Evolutionary conservation across 345 rosid genomes (phyloP), one percentile per base, ranked within the genome.

Genomic region (Brassica juncea): DNA sequence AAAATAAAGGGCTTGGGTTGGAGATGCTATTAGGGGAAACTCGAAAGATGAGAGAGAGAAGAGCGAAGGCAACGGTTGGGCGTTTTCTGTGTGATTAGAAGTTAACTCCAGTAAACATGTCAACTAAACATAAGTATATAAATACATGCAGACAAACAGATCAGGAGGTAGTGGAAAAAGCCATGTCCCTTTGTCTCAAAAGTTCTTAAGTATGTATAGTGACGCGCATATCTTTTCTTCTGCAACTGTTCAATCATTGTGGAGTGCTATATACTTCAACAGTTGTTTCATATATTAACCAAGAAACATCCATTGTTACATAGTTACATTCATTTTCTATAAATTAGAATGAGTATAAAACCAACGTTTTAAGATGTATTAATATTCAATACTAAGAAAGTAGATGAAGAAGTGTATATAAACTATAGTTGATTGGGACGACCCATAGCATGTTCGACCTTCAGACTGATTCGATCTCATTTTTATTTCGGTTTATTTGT

Each of bases 221-320:
- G 57, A 49, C 57, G 19, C 19, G 19, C 57, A 49, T 37, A 61
- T 23, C 27, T 47, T n/a, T 60, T 66, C 39, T 57, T 68, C 21
- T 16, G 6, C 4, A 68, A 68, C 69, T 59, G 65, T 70, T 70
- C 64, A 70, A 63, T 70, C 71, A 77, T 77, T 63, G 58, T 15
- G 15, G 71, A 63, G 39, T 34, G 4, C 49, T 8, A 28, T 30
- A 32, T 60, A 61, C 12, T 47, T 32, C 0, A 60, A 47, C 54
- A 77, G 25, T 30, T 47, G 19, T 21, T 49, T 16, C 14, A 61
- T 42, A 67, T n/a, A 25, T 4, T 32, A 8, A 16, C 7, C 23
- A 32, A 14, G 3, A 64, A 31, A 74, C 9, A 23, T 23, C 25
- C 25, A 23, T 23, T 1, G 25, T 23, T 23, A 23, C 25, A 14